Evolutionary conservation across 208 protist species (phyloP).

Genomic region (Endotrypanum monterogeii): DNA sequence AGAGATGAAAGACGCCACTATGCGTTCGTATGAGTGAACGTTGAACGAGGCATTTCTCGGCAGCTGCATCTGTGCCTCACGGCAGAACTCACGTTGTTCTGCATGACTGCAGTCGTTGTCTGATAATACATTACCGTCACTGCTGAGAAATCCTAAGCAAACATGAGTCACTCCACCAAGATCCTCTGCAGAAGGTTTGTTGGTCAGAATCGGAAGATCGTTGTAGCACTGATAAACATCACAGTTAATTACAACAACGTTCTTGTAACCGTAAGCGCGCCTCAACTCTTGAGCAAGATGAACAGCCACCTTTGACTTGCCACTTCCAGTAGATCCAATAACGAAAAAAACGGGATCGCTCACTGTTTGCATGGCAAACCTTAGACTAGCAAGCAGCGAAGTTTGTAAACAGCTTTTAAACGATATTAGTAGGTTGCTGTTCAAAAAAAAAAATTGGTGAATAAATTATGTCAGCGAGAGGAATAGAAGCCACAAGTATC

Average conservation of each 20-base stretch:
- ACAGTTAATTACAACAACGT: conserved; percentile 86
- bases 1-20: conserved; percentile 54
- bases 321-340: conserved; percentile 82
- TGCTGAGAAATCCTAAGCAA: conserved; percentile 72
- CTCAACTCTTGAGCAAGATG: conserved; percentile 61
- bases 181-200: conserved; percentile 73
- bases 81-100: conserved; percentile 3
- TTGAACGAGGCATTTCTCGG: conserved; percentile 30
- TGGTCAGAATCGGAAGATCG: conserved; percentile 86
- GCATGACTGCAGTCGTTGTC: conserved; percentile 13
- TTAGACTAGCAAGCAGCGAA: neutral
- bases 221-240: conserved; percentile 91
- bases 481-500: neutral
- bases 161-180: conserved; percentile 66
- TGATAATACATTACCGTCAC: conserved; percentile 29
- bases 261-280: conserved; percentile 28
- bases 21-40: conserved; percentile 56
- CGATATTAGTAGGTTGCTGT: no score
- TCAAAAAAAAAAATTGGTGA: conserved; percentile 6
- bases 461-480: conserved; percentile 2
- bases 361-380: conserved; percentile 14
- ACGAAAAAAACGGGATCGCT: conserved; percentile 74
- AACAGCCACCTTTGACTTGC: conserved; percentile 82
- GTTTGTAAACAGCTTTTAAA: neutral
- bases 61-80: neutral